Conservation (phyloP, 495 filamentous ascomycete genomes). For the Parathielavia hyrcaniae region DNA sequence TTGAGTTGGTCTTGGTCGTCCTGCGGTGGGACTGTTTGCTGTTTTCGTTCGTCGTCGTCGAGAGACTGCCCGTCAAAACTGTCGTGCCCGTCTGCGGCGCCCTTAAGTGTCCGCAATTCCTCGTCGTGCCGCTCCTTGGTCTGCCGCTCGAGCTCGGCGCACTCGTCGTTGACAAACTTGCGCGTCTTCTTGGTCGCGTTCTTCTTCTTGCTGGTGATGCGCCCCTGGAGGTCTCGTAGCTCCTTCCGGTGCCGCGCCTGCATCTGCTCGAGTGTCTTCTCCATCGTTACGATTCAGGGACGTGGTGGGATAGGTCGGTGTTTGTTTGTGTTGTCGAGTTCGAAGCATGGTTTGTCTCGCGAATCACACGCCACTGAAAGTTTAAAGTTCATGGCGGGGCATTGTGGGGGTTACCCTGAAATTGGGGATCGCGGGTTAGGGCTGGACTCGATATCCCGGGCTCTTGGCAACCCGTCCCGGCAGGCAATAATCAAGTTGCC, state of each 20-base stretch:
- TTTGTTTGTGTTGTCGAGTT: neutral
- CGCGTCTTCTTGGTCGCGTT: conserved; percentile 92
- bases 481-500: conserved; percentile 8
- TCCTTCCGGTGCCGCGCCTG: conserved; percentile 81
- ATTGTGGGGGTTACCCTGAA: no score
- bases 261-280: conserved; percentile 62
- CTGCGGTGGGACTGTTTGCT: neutral
- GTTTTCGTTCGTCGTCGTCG: conserved; percentile 13
- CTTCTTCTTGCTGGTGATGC: conserved; percentile 92
- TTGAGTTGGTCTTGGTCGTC: neutral
- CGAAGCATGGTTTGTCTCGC: no score
- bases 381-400: no score
- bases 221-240: conserved; percentile 72
- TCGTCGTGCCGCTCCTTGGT: conserved; percentile 59
- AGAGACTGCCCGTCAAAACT: conserved; percentile 15
- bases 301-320: conserved; percentile 2
- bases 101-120: conserved; percentile 58
- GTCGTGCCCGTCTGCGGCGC: conserved; percentile 17
- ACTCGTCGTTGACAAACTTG: conserved; percentile 80
- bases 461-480: neutral
- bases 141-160: conserved; percentile 62
- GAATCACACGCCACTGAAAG: no score
- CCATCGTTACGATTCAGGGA: conserved; percentile 19
- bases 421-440: no score
- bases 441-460: no score